phyloP scores from a whole-genome alignment of 352 stramenopile genomes.

The Globisporangium spinosum region DNA sequence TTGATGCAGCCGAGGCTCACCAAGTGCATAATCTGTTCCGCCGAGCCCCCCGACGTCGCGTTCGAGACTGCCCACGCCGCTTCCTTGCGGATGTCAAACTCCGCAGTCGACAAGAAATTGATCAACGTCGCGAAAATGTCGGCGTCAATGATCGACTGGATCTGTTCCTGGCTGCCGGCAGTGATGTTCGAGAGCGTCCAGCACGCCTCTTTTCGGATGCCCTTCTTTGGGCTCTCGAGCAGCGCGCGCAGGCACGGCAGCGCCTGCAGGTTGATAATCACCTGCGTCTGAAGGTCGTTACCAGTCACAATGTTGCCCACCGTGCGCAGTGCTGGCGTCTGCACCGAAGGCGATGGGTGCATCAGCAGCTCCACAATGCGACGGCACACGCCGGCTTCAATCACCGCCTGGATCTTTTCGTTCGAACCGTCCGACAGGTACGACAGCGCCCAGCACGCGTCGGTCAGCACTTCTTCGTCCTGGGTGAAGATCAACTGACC shows the following conservation, averaged over 20 bases:
- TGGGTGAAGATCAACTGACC: slow-evolving; percentile 96
- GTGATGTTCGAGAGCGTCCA: slow-evolving; percentile 99
- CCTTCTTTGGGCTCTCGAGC: slow-evolving; percentile 95
- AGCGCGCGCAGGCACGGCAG: slow-evolving; percentile 95
- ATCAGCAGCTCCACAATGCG: slow-evolving; percentile 95
- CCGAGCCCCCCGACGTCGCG: slow-evolving; percentile 88
- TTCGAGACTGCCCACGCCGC: slow-evolving; percentile 85
- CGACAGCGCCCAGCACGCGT: slow-evolving; percentile 98
- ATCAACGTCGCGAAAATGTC: slow-evolving; percentile 98
- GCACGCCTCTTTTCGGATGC: slow-evolving; percentile 98
- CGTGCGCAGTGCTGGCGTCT: slow-evolving; percentile 79
- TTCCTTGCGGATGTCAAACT: slow-evolving; percentile 94
- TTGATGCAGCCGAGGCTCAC: slow-evolving; percentile 95
- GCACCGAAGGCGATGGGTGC: slow-evolving; percentile 76
- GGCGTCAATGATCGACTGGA: slow-evolving; percentile 96
- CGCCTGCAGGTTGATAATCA: slow-evolving; percentile 98
- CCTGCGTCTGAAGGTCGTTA: slow-evolving; percentile 98
- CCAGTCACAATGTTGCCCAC: slow-evolving; percentile 99
- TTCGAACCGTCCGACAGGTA: slow-evolving; percentile 98
- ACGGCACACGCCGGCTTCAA: slow-evolving; percentile 95
- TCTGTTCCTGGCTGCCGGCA: slow-evolving; percentile 98
- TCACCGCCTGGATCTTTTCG: slow-evolving; percentile 98
- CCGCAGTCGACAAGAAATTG: slow-evolving; percentile 92
- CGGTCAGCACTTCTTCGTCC: slow-evolving; percentile 98
- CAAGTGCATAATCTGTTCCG: slow-evolving; percentile 96